These are phyloP conservation scores for Albugo candida DNA, from an alignment of 352 stramenopile genomes.

Conservation along the genomic window DNA sequence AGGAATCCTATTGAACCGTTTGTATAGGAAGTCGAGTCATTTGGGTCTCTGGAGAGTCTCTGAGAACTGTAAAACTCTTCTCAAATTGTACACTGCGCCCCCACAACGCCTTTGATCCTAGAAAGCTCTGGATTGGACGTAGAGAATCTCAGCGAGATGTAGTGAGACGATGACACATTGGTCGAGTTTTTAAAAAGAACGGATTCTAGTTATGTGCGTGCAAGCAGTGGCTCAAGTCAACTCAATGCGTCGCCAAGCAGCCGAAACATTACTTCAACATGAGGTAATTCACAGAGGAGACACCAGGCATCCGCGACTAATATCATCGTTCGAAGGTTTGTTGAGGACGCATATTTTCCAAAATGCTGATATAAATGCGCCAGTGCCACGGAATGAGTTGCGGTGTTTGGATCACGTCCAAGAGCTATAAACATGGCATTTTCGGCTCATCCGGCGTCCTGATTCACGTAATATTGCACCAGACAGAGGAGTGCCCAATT, in stretches of 20 bases:
- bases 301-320: slow-evolving; percentile 44
- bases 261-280: slow-evolving; percentile 47
- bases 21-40: background rate
- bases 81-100: slow-evolving; percentile 33
- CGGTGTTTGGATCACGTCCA: slow-evolving; percentile 42
- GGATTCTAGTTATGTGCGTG: slow-evolving; percentile 8
- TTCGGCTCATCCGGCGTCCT: slow-evolving; percentile 40
- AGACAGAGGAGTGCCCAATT: slow-evolving; percentile 58
- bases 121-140: slow-evolving; percentile 55
- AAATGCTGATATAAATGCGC: slow-evolving; percentile 70
- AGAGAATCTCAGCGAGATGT: slow-evolving; percentile 51
- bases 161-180: slow-evolving; percentile 17
- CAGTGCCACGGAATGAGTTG: slow-evolving; percentile 45
- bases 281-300: slow-evolving; percentile 53
- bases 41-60: background rate
- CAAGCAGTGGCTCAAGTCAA: slow-evolving; percentile 23
- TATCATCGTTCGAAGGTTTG: slow-evolving; percentile 54
- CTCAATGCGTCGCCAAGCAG: slow-evolving; percentile 50
- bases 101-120: slow-evolving; percentile 58
- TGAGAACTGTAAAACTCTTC: slow-evolving; percentile 26
- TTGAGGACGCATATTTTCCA: slow-evolving; percentile 56
- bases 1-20: slow-evolving; percentile 10
- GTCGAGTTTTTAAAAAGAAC: too few relatives aligned
- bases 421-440: slow-evolving; percentile 50
- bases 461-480: slow-evolving; percentile 41